These are phyloP conservation scores for Didymella lethalis DNA, from an alignment of 2,329 filamentous ascomycete species.

Conservation along the genomic window DNA sequence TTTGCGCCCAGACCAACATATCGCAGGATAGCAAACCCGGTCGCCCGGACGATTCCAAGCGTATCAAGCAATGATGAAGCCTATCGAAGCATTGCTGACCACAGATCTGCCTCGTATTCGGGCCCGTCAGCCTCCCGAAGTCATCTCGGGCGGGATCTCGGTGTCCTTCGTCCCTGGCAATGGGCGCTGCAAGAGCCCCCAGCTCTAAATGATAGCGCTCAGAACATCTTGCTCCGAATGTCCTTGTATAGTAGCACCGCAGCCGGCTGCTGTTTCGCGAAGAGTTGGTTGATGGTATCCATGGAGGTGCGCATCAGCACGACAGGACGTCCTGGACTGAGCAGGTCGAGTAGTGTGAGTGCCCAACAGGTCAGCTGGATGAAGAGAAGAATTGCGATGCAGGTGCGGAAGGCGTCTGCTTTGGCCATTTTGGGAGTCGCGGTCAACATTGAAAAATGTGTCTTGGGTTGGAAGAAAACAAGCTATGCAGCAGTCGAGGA, in stretches of 20 bases:
- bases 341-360: conserved; percentile 42
- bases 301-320: conserved; percentile 32
- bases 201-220: not conserved
- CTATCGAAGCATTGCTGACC: not conserved
- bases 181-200: not conserved
- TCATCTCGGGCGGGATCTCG: not conserved
- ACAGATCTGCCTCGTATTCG: not conserved
- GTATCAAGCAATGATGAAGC: not conserved
- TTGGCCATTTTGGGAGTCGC: conserved; percentile 34
- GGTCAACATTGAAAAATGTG: not conserved
- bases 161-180: not conserved
- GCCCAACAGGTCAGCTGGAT: conserved; percentile 45
- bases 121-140: too few relatives aligned
- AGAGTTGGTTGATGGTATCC: conserved; percentile 27
- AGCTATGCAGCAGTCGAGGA: too few relatives aligned
- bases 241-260: conserved; percentile 31
- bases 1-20: not conserved
- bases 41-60: not conserved
- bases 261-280: conserved; percentile 29
- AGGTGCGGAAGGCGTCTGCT: conserved; percentile 38
- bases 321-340: conserved; percentile 40
- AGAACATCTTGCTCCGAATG: conserved; percentile 25
- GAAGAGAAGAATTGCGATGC: conserved; percentile 42
- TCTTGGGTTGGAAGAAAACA: not conserved
- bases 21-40: too few relatives aligned